A percentile compares a stretch with the other conserved stretches of the same genome.
Conservation (phyloP, 2,329 filamentous ascomycete genomes). For the Pseudogymnoascus sp. region DNA sequence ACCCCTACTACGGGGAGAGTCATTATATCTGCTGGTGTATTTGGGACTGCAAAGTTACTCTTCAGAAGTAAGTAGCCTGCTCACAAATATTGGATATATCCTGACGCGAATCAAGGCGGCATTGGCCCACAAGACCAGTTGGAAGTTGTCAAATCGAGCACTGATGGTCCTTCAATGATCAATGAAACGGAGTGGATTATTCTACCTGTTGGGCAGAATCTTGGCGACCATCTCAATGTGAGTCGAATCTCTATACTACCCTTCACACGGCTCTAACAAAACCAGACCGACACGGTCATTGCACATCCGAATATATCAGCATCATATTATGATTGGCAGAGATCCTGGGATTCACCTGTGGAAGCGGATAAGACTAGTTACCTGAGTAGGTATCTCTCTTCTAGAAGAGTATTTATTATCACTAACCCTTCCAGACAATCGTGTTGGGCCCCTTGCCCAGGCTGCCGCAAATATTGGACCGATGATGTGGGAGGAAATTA, state of each 20-base stretch:
- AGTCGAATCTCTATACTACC: constrained; percentile 14
- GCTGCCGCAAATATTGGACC: constrained; percentile 60
- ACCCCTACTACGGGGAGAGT: constrained; percentile 55
- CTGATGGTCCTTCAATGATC: constrained; percentile 12
- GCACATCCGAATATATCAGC: constrained; percentile 39
- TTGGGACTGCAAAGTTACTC: constrained; percentile 62
- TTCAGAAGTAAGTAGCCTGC: constrained; percentile 60
- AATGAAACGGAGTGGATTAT: constrained; percentile 46
- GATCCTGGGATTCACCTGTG: constrained; percentile 46
- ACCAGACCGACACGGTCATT: constrained; percentile 42
- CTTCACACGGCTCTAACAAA: constrained; percentile 8
- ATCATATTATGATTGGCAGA: constrained; percentile 59
- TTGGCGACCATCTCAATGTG: constrained; percentile 51
- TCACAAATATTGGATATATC: constrained; percentile 44
- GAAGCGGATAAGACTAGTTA: constrained; percentile 37
- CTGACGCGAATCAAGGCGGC: constrained; percentile 31
- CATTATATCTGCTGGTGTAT: constrained; percentile 60
- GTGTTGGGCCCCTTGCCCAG: constrained; percentile 55
- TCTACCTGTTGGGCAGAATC: constrained; percentile 51
- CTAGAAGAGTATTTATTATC: background rate
- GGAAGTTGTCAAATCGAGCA: constrained; percentile 25
- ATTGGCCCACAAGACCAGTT: constrained; percentile 32
- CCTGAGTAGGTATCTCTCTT: constrained; percentile 30
- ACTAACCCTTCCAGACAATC: constrained; percentile 29
- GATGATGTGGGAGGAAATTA: constrained; percentile 54